Evolutionary conservation across 2,329 filamentous ascomycete genomes (phyloP).

Genomic region (Sporothrix variecibatus): DNA sequence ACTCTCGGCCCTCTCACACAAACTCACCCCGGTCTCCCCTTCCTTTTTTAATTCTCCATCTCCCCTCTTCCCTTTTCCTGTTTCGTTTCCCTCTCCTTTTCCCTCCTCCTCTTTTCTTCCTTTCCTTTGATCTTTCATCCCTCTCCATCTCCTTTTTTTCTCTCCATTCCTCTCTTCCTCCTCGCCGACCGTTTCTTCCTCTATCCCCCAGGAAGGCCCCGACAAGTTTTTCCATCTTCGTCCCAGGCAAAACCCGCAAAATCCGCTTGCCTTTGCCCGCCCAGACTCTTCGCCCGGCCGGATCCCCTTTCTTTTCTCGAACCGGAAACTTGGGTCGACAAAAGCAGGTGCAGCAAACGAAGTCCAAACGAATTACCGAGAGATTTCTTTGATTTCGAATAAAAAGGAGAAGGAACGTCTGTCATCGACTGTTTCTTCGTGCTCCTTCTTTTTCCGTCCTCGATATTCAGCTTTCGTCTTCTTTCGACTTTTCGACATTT

Average conservation of each 20-base stretch:
- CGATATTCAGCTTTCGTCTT: conserved; percentile 2
- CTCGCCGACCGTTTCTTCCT: conserved; percentile 23
- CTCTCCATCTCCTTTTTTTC: conserved; percentile 11
- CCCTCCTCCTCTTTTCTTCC: not conserved
- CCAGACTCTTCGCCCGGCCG: conserved; percentile 1
- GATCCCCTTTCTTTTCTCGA: conserved; percentile 7
- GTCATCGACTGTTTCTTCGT: conserved; percentile 3
- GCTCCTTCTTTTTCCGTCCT: not conserved
- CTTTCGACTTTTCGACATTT: conserved; percentile 2
- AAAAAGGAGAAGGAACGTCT: conserved; percentile 20
- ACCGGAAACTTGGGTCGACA: conserved; percentile 19
- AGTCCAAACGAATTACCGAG: not conserved
- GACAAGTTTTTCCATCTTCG: conserved; percentile 5
- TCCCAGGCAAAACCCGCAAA: conserved; percentile 12
- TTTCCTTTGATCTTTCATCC: not conserved
- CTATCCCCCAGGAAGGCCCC: conserved; percentile 13
- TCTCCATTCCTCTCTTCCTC: conserved; percentile 7
- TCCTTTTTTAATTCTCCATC: conserved; percentile 36
- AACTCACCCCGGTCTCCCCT: conserved; percentile 30
- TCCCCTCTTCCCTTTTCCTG: conserved; percentile 33
- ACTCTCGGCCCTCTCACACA: conserved; percentile 29
- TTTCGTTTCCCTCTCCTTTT: conserved; percentile 13
- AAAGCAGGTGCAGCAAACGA: not conserved
- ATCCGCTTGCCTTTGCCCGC: not conserved
- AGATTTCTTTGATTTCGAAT: not conserved